Conservation (phyloP, 2,329 filamentous ascomycete genomes). For the Phyllosticta citriasiana region DNA sequence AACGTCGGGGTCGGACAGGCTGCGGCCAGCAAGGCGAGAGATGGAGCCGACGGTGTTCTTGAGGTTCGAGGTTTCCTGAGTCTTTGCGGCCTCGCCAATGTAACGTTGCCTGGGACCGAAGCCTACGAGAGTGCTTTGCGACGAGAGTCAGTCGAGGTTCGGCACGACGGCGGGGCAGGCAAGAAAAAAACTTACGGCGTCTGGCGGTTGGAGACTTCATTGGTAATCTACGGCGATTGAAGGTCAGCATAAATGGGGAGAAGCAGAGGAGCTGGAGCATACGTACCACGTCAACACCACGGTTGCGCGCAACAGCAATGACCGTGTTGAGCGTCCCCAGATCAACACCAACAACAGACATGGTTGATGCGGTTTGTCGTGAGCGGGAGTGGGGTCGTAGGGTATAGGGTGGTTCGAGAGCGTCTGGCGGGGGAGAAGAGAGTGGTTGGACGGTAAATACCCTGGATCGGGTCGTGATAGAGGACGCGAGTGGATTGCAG, state of each 20-base stretch:
- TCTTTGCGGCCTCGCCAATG: slow-evolving; percentile 92
- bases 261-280: slow-evolving; percentile 11
- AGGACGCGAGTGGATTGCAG: background rate
- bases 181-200: slow-evolving; percentile 67
- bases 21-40: slow-evolving; percentile 84
- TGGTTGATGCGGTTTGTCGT: slow-evolving; percentile 26
- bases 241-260: slow-evolving; percentile 20
- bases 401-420: background rate
- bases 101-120: slow-evolving; percentile 92
- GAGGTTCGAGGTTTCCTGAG: slow-evolving; percentile 97
- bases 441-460: slow-evolving; percentile 6
- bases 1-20: slow-evolving; percentile 81
- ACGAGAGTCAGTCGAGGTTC: slow-evolving; percentile 12
- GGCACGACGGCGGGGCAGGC: slow-evolving; percentile 12
- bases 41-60: slow-evolving; percentile 95
- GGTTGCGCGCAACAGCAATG: slow-evolving; percentile 93
- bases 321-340: slow-evolving; percentile 95
- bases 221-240: slow-evolving; percentile 61
- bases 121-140: slow-evolving; percentile 71
- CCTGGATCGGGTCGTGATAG: background rate
- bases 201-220: slow-evolving; percentile 96
- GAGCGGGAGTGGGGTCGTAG: slow-evolving; percentile 1
- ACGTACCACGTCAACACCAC: slow-evolving; percentile 97
- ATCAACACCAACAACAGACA: slow-evolving; percentile 71
- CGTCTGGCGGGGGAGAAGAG: background rate